Conservation (phyloP, 192 early-diverging fungal genomes). For the Geranomyces variabilis region DNA sequence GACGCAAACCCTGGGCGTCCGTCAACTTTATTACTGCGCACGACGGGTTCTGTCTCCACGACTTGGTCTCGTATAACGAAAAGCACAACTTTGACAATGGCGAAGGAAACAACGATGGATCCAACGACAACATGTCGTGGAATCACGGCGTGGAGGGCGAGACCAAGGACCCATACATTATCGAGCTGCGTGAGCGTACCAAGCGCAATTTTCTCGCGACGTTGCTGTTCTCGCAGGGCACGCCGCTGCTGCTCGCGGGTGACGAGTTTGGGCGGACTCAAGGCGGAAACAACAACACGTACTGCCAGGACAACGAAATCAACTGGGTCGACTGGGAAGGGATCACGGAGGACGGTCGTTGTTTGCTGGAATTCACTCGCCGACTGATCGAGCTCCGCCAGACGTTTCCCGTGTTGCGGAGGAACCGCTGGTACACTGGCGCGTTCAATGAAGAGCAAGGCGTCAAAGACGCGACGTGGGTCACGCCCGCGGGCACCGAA, state of each 20-base stretch:
- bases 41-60: conserved; percentile 32
- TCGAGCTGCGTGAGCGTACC: conserved; percentile 28
- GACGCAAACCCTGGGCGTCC: conserved; percentile 30
- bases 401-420: conserved; percentile 31
- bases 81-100: conserved; percentile 35
- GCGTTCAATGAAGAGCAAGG: conserved; percentile 27
- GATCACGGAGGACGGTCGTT: conserved; percentile 31
- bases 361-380: conserved; percentile 28
- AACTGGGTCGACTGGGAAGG: conserved; percentile 39
- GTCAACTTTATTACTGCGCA: conserved; percentile 38
- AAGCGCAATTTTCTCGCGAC: conserved; percentile 36
- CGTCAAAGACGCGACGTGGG: conserved; percentile 33
- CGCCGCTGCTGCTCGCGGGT: conserved; percentile 28
- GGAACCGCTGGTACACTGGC: conserved; percentile 32
- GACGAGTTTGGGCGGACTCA: conserved; percentile 35
- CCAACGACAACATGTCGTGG: conserved; percentile 35
- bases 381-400: conserved; percentile 32
- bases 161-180: conserved; percentile 27
- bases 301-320: conserved; percentile 36
- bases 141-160: conserved; percentile 28
- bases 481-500: conserved; percentile 26
- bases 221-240: conserved; percentile 33
- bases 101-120: conserved; percentile 33
- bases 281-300: conserved; percentile 35
- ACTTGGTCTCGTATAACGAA: conserved; percentile 34